Conservation (phyloP, 2,329 filamentous ascomycete genomes). For the Cercospora zeae-maydis region DNA sequence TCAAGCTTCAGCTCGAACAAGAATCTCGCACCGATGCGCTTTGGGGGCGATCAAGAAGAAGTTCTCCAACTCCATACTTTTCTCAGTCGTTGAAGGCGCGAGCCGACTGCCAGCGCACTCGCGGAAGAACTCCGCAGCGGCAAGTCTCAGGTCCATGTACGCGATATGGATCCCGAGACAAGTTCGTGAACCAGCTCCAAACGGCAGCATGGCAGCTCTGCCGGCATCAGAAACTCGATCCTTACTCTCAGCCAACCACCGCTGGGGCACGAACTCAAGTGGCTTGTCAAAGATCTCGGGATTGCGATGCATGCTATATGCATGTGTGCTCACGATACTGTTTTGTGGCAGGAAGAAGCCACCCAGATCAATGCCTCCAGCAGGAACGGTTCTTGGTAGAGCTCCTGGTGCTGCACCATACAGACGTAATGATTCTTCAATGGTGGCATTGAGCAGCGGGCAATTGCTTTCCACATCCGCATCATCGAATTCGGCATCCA, state of each 20-base stretch:
- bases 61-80: slow-evolving; percentile 34
- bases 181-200: slow-evolving; percentile 29
- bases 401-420: slow-evolving; percentile 34
- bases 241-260: slow-evolving; percentile 22
- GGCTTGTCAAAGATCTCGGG: slow-evolving; percentile 27
- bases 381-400: slow-evolving; percentile 31
- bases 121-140: slow-evolving; percentile 31
- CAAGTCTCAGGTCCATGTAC: slow-evolving; percentile 32
- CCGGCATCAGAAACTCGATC: slow-evolving; percentile 20
- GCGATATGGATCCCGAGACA: slow-evolving; percentile 36
- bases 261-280: slow-evolving; percentile 27
- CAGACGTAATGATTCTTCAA: slow-evolving; percentile 34
- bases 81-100: slow-evolving; percentile 24
- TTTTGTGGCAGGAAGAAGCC: slow-evolving; percentile 28
- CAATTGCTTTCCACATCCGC: slow-evolving; percentile 25
- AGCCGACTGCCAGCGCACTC: slow-evolving; percentile 24
- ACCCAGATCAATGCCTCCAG: slow-evolving; percentile 24
- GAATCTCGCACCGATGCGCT: slow-evolving; percentile 31
- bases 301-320: slow-evolving; percentile 32
- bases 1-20: neutral
- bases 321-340: slow-evolving; percentile 29
- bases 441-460: slow-evolving; percentile 27
- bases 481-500: slow-evolving; percentile 23
- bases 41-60: slow-evolving; percentile 35
- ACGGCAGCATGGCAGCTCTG: slow-evolving; percentile 29